phyloP scores from a whole-genome alignment of 768 basidiomycete genomes.

The Mycena latifolia region DNA sequence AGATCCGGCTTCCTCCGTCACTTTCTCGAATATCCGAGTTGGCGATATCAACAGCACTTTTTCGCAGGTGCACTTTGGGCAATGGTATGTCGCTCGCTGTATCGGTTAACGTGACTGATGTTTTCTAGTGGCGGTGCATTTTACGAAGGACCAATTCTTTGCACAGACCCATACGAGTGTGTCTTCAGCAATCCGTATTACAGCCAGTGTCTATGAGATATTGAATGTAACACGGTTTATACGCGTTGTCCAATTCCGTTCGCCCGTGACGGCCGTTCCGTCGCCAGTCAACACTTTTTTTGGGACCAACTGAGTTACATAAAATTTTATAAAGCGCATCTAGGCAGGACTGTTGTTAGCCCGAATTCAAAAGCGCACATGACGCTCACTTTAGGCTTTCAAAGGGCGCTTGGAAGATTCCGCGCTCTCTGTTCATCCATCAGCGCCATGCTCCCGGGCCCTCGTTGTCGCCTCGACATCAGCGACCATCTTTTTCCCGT shows the following conservation, averaged over 20 bases:
- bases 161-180: constrained; percentile 17
- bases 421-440: no score
- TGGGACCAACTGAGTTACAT: no score
- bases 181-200: constrained; percentile 26
- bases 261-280: no score
- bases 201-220: constrained; percentile 29
- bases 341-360: no score
- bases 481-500: no score
- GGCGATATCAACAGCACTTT: constrained; percentile 53
- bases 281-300: no score
- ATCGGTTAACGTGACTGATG: constrained; percentile 9
- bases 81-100: constrained; percentile 24
- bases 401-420: no score
- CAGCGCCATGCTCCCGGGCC: no score
- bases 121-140: constrained; percentile 26
- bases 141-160: constrained; percentile 19
- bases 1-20: constrained; percentile 45
- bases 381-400: no score
- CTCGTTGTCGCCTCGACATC: no score
- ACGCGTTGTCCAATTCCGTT: constrained; percentile 22
- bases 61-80: constrained; percentile 22
- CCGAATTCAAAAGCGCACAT: no score
- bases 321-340: no score
- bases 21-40: constrained; percentile 54
- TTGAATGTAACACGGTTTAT: constrained; percentile 12